Conservation (phyloP, 306 rosid genomes). For the Biancaea sappan region DNA sequence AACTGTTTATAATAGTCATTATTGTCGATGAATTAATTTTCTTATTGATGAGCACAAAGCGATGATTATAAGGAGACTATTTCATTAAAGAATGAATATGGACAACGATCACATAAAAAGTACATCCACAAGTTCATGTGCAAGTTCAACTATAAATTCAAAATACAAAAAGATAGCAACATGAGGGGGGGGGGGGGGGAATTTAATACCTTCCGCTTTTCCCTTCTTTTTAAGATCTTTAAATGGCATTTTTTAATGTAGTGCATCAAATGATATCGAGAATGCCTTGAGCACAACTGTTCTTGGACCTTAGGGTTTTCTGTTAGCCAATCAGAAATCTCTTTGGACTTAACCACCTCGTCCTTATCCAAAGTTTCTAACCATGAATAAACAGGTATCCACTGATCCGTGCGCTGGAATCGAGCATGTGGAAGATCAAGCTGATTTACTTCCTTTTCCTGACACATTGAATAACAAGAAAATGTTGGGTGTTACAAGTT, state of each 20-base stretch:
- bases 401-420: slow-evolving; percentile 89
- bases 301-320: slow-evolving; percentile 76
- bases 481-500: background rate
- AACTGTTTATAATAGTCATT: background rate
- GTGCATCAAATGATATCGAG: slow-evolving; percentile 88
- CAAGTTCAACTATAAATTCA: slow-evolving; percentile 7
- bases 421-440: slow-evolving; percentile 74
- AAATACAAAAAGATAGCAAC: background rate
- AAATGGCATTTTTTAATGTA: slow-evolving; percentile 92
- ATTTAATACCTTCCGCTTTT: slow-evolving; percentile 68
- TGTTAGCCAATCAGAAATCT: slow-evolving; percentile 82
- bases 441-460: slow-evolving; percentile 64
- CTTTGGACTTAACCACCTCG: slow-evolving; percentile 90
- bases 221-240: slow-evolving; percentile 86
- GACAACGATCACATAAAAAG: background rate
- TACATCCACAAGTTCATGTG: background rate
- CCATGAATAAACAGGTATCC: slow-evolving; percentile 94
- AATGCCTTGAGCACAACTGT: slow-evolving; percentile 84
- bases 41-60: background rate
- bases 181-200: background rate
- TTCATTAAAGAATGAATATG: background rate
- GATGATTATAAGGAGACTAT: background rate
- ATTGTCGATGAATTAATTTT: background rate
- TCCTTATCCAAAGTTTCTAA: slow-evolving; percentile 75
- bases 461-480: slow-evolving; percentile 30